A percentile compares a stretch with the other conserved stretches of the same genome.
phyloP scores from a whole-genome alignment of 768 basidiomycete genomes.

The Mycena filopes region DNA sequence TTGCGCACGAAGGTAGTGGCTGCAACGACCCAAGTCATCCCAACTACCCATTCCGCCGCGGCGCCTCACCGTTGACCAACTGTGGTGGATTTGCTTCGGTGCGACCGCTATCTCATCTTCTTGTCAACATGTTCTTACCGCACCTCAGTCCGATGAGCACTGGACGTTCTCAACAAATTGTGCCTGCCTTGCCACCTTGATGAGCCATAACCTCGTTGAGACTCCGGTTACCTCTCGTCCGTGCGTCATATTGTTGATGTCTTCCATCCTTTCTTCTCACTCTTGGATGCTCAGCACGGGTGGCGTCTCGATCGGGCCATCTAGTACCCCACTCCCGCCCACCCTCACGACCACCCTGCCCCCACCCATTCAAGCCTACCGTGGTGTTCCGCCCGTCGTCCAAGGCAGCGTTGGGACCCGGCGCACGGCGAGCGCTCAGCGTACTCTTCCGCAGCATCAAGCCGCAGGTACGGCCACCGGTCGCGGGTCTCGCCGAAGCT shows the following conservation, averaged over 20 bases:
- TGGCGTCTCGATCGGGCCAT: not conserved
- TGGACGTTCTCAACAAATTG: not conserved
- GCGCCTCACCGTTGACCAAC: not conserved
- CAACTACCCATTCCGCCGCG: not conserved
- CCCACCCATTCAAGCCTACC: not conserved
- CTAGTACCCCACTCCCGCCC: not conserved
- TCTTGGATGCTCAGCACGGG: not conserved
- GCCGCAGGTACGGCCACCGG: not conserved
- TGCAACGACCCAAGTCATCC: not conserved
- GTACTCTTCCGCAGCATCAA: constrained; percentile 10
- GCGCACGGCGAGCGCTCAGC: constrained; percentile 8
- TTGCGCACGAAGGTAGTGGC: not conserved
- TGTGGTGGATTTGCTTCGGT: constrained; percentile 10
- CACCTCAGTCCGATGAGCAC: not conserved
- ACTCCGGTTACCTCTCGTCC: not conserved
- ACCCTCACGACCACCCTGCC: not conserved
- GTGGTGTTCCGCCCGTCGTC: not conserved
- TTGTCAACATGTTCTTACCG: not conserved
- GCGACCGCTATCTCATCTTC: not conserved
- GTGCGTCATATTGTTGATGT: not conserved
- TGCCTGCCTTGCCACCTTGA: not conserved
- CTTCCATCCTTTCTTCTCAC: not conserved
- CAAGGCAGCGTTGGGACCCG: not conserved
- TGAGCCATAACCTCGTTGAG: not conserved
- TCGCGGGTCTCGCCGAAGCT: not conserved